phyloP scores from a whole-genome alignment of 768 basidiomycete genomes.

The Tubosaeta sp. region DNA sequence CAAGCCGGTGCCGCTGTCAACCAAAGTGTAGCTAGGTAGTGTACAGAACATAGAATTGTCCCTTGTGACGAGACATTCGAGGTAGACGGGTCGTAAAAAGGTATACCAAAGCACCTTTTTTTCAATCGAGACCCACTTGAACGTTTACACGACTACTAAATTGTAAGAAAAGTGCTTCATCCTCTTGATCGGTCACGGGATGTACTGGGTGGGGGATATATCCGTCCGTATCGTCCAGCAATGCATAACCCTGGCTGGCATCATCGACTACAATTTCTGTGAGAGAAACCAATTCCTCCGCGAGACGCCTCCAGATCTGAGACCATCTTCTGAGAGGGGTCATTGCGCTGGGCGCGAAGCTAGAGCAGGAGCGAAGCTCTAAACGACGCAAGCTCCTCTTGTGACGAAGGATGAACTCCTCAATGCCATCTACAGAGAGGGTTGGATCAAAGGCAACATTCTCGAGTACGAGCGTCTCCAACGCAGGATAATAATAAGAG shows the following conservation, averaged over 20 bases:
- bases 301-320: slow-evolving; percentile 24
- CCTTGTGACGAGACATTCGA: too few species aligned
- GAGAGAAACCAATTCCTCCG: slow-evolving; percentile 20
- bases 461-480: slow-evolving; percentile 26
- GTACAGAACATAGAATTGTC: too few species aligned
- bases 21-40: too few species aligned
- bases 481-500: slow-evolving; percentile 22
- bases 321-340: slow-evolving; percentile 23
- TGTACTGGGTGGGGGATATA: slow-evolving; percentile 19
- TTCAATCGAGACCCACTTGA: neutral
- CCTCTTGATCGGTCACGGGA: slow-evolving; percentile 10
- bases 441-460: slow-evolving; percentile 27
- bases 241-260: slow-evolving; percentile 18
- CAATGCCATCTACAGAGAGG: slow-evolving; percentile 19
- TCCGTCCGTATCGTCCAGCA: slow-evolving; percentile 21
- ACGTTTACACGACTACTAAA: slow-evolving; percentile 11
- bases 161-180: slow-evolving; percentile 5
- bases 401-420: slow-evolving; percentile 30
- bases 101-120: neutral
- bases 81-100: too few species aligned
- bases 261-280: slow-evolving; percentile 18
- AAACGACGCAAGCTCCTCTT: slow-evolving; percentile 22
- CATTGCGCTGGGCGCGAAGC: slow-evolving; percentile 14
- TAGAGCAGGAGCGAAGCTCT: slow-evolving; percentile 26
- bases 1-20: too few species aligned